Base-by-base conservation (phyloP, 2,329 filamentous ascomycete genomes). In the Beauveria rudraprayagi region DNA sequence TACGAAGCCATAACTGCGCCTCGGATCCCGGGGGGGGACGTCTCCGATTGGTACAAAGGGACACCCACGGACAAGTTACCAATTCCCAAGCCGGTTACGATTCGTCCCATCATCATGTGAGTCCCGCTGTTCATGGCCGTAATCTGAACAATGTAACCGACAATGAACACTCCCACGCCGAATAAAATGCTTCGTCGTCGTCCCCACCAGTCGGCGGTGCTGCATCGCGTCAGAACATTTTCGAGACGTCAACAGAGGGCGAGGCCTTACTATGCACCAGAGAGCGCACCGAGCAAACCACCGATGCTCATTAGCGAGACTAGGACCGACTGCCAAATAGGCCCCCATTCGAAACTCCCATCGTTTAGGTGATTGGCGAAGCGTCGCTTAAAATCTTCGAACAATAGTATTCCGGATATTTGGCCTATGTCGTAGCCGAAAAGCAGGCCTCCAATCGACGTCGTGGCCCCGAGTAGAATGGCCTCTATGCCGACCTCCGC, bases 61-160 rank as follows among this genome's bases (percentile, higher is more conserved):
- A 88, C 84, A 41, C 83, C 78, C 40, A 88, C 82, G 0, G 84
- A 87, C 1, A 90, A 77, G 56, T 80, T 86, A 48, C 88, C 88
- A 30, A 90, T 81, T 50, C 87, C 86, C 3, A 90, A 76, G 67
- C 87, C 87, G 41, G 86, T 84, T 30, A 87, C 76, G 74, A 85
- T 85, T 63, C 87, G 79, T 37, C 86, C 88, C 65, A 86, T 77
- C 71, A 83, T 84, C 64, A 88, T 75, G 68, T 89, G 86, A 65
- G 86, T 80, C 87, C 87, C 90, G 46, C 74, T 76, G 24, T 75
- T 66, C 58, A 74, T 73, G 5, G 84, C 81, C 0, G 85, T 78
- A 66, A 90, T 84, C 70, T 90, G 86, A 44, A 89, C 78, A 61
- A 87, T 76, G 66, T 87, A 85, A 65, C 87, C 87, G 61, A 88